Percentiles rank a stretch among this genome's conserved stretches.
Conservation (phyloP, 1,284 basidiomycete genomes). For the Kalmanozyma brasiliensis region DNA sequence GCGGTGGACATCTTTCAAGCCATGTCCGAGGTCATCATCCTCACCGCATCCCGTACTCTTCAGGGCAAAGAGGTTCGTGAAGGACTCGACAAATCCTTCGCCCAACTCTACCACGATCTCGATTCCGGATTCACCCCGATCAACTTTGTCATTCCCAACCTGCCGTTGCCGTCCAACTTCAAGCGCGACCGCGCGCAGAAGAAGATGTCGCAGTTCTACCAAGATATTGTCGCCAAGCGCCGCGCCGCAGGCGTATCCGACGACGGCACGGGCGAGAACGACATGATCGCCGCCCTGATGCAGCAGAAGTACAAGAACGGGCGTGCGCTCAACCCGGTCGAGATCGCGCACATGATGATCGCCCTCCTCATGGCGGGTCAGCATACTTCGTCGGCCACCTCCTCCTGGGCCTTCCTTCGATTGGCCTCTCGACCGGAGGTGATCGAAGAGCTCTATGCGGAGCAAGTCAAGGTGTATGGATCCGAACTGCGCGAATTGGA, state of each 20-base stretch:
- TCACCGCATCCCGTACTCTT: constrained; percentile 90
- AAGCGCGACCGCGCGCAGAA: constrained; percentile 87
- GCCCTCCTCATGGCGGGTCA: constrained; percentile 82
- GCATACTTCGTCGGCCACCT: constrained; percentile 92
- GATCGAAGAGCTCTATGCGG: constrained; percentile 75
- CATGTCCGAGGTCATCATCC: constrained; percentile 91
- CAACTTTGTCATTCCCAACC: constrained; percentile 91
- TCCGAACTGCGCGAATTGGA: constrained; percentile 81
- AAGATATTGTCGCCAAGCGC: constrained; percentile 85
- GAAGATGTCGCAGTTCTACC: constrained; percentile 94
- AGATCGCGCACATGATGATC: constrained; percentile 93
- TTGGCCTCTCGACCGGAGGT: constrained; percentile 82
- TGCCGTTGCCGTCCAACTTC: constrained; percentile 89
- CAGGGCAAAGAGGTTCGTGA: constrained; percentile 90
- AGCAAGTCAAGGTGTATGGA: constrained; percentile 87
- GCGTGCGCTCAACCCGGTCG: constrained; percentile 80
- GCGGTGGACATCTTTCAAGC: constrained; percentile 72
- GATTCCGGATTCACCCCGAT: constrained; percentile 75
- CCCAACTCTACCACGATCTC: constrained; percentile 86
- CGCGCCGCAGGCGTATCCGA: constrained; percentile 68
- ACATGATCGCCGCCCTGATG: constrained; percentile 92
- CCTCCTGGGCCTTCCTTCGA: constrained; percentile 89
- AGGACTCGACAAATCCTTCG: constrained; percentile 83
- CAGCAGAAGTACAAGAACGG: constrained; percentile 89
- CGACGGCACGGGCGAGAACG: constrained; percentile 72